Conservation (phyloP, 768 basidiomycete species). For the Hydnomerulius pinastri region DNA sequence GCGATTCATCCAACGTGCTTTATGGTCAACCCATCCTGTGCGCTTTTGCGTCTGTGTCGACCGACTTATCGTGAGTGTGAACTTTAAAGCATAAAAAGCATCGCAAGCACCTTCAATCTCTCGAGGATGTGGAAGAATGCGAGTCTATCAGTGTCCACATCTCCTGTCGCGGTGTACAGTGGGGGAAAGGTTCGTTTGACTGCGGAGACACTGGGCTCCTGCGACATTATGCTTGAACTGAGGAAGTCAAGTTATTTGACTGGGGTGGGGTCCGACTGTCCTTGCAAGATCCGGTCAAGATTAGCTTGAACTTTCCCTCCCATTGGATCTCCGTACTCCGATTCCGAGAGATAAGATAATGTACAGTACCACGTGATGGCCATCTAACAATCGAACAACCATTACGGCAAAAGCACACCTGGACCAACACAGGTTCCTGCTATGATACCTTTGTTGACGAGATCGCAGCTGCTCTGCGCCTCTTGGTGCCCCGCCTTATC, state of each 20-base stretch:
- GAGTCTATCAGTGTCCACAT: constrained; percentile 65
- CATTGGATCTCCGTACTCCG: constrained; percentile 21
- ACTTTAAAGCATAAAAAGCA: not conserved
- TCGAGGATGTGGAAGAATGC: constrained; percentile 92
- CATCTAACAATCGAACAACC: not conserved
- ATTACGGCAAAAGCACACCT: not conserved
- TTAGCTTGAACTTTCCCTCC: not conserved
- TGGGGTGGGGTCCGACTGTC: no score
- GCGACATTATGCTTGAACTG: no score
- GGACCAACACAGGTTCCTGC: not conserved
- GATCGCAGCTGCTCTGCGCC: constrained; percentile 36
- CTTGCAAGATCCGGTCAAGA: no score
- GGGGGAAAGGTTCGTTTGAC: constrained; percentile 59
- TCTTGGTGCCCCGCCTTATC: constrained; percentile 75
- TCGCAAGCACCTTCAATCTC: constrained; percentile 70
- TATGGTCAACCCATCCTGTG: constrained; percentile 91
- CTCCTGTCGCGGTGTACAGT: constrained; percentile 54
- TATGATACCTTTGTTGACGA: constrained; percentile 34
- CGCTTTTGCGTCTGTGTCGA: constrained; percentile 88
- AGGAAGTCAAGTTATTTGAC: no score
- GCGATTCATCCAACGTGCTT: constrained; percentile 31
- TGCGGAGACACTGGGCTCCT: no score
- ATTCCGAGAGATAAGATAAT: constrained; percentile 33
- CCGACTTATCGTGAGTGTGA: constrained; percentile 7
- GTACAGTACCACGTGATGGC: not conserved